phyloP scores from a whole-genome alignment of 129 eudicot genomes.

The Flaveria ramosissima region DNA sequence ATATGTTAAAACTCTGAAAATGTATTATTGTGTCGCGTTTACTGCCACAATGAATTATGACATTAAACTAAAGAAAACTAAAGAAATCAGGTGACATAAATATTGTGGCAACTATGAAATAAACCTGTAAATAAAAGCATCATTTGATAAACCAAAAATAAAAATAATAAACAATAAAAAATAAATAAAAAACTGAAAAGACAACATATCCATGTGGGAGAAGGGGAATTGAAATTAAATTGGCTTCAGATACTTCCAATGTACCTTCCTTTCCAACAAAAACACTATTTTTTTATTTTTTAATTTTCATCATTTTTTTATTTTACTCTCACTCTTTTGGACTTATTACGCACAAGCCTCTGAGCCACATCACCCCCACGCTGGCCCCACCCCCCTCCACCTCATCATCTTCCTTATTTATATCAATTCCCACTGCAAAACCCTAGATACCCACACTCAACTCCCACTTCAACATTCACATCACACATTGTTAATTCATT shows the following conservation, averaged over 20 bases:
- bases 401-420: conserved; percentile 40
- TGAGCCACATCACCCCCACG: conserved; percentile 34
- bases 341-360: conserved; percentile 37
- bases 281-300: conserved; percentile 11
- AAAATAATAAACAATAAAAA: neutral
- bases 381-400: conserved; percentile 7
- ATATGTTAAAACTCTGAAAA: too few relatives aligned
- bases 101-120: too few relatives aligned
- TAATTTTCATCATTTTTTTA: neutral
- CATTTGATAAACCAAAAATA: neutral
- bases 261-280: conserved; percentile 39
- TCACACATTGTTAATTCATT: too few relatives aligned
- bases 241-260: conserved; percentile 30
- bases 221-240: conserved; percentile 27
- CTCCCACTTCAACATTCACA: neutral
- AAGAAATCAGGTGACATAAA: too few relatives aligned
- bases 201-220: conserved; percentile 41
- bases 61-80: too few relatives aligned
- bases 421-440: conserved; percentile 29
- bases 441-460: conserved; percentile 30
- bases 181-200: neutral
- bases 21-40: too few relatives aligned
- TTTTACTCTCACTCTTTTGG: conserved; percentile 21
- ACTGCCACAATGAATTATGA: too few relatives aligned
- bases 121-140: neutral